Evolutionary conservation across 768 basidiomycete species (phyloP), one percentile per base, ranked within the genome.

Genomic region (Coprinopsis cinerea): DNA sequence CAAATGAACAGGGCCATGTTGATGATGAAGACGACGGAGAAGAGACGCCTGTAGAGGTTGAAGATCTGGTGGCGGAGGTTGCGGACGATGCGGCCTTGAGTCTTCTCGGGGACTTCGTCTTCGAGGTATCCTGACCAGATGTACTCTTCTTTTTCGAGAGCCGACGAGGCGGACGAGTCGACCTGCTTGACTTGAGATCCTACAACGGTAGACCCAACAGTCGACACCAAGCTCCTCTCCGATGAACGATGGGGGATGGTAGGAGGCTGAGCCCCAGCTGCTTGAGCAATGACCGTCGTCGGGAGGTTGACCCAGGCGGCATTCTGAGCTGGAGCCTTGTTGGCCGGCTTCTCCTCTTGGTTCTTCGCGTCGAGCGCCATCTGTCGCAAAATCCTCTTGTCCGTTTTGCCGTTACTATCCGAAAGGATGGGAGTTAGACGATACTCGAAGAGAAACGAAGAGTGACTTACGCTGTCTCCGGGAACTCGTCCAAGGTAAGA

Each of bases 41-140:
- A 82, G 1, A 79, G 69, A 52, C 75, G 69, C 48, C 80, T 68
- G 58, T 82, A 82, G 44, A 52, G 35, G 22, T 24, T 5, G 50
- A 67, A 71, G 55, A 79, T 40, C 25, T 49, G 47, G 32, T 56
- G 49, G 24, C 48, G 48, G 18, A 53, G 14, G 25, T 28, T 28
- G 35, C 22, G 23, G 25, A 74, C 17, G 28, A 55, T 39, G 58
- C 69, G 72, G 17, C 72, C 66, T 47, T 81, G 69, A 7, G 57
- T 67, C 60, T 83, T 81, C 18, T 71, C 65, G 1, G 80, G 79
- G 1, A 81, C 54, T 9, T 58, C 60, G 43, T 78, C 77, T 30
- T 79, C 67, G 44, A 71, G 60, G 59, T 78, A 80, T 4, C 76
- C 78, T 18, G 75, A 69, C 80, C 78, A 81, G 17, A 65, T 55